A percentile compares a stretch with the other conserved stretches of the same genome.
These are phyloP conservation scores for Cryptomeria japonica DNA, from an alignment of 75 land plant species.

Conservation along the genomic window DNA sequence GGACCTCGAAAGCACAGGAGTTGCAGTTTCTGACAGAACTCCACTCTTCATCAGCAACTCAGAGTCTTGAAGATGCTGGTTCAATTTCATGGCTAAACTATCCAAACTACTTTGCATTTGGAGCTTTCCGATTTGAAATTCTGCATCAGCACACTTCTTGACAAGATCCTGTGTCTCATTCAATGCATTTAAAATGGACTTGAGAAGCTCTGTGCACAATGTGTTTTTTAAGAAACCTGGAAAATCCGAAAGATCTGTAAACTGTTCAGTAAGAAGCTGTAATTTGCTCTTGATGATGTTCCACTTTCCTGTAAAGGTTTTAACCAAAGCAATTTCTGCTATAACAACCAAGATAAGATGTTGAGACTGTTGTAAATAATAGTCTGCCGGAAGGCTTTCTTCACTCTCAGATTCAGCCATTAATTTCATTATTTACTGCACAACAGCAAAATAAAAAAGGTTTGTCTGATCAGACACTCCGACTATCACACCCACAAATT, in stretches of 20 bases:
- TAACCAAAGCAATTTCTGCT: slow-evolving; percentile 31
- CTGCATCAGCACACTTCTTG: slow-evolving; percentile 26
- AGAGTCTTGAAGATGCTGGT: slow-evolving; percentile 60
- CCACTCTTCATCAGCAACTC: slow-evolving; percentile 68
- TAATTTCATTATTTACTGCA: slow-evolving; percentile 6
- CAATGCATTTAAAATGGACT: slow-evolving; percentile 38
- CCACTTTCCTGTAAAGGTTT: slow-evolving; percentile 64
- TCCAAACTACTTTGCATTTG: slow-evolving; percentile 84
- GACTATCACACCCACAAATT: neutral
- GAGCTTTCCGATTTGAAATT: slow-evolving; percentile 59
- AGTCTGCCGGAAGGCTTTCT: neutral
- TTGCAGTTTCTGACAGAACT: slow-evolving; percentile 42
- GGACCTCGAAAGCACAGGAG: slow-evolving; percentile 13
- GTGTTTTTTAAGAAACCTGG: slow-evolving; percentile 28
- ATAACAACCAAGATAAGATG: slow-evolving; percentile 12
- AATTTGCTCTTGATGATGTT: slow-evolving; percentile 42
- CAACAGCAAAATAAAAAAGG: neutral
- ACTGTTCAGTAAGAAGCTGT: slow-evolving; percentile 39
- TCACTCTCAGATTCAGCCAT: slow-evolving; percentile 4
- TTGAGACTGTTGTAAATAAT: slow-evolving; percentile 23
- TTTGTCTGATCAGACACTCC: neutral
- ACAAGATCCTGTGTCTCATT: slow-evolving; percentile 43
- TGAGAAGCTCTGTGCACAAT: slow-evolving; percentile 60
- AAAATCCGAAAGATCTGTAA: slow-evolving; percentile 44
- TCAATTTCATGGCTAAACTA: slow-evolving; percentile 45